Evolutionary conservation across 2,329 filamentous ascomycete species (phyloP), one percentile per base, ranked within the genome.

Genomic region (Neonectria neomacrospora): DNA sequence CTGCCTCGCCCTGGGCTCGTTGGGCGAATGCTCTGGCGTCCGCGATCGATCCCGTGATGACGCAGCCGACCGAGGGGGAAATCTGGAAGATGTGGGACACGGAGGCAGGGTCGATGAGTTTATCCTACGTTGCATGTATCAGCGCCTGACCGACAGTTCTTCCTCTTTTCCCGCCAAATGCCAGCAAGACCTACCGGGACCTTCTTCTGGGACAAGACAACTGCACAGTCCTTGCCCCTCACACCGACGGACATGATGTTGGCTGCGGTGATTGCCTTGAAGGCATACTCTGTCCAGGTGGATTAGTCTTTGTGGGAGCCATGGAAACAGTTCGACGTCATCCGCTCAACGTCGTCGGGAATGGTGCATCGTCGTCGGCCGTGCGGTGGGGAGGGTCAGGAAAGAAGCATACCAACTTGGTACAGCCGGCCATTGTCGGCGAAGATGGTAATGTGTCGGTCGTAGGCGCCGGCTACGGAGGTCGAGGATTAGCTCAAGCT

Each of bases 361-460:
- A 65, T 53, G 56, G 48, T 53, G 58, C 62, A 63, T 65, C 61
- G 59, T 54, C 54, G 56, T 61, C 47, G 42, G 48, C 41, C 39
- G 57, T 54, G 54, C 45, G 47, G 30, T 50, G 50, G 54, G 22
- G 28, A 50, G 37, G 50, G 26, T 55, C 44, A 28, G 48, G 58
- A 53, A 58, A 55, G 50, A 44, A 54, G 63, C 94, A 77, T 88
- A 98, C 96, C 96, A 81, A 99, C 96, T 97, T 99, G 96, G 81
- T 98, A 99, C 80, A 99, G 86, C 80, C 96, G 90, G 77, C 96
- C 96, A 83, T 97, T 94, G 81, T 99, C 96, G 67, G 96, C 97
- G 85, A 99, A 99, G 86, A 99, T 98, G 79, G 96, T 99, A 77
- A 99, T 99, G 83, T 99, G 96, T 86, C 96, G 90, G 83, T 99